These are phyloP conservation scores for Leucocoprinus leucothites DNA, from an alignment of 768 basidiomycete species.

Conservation along the genomic window DNA sequence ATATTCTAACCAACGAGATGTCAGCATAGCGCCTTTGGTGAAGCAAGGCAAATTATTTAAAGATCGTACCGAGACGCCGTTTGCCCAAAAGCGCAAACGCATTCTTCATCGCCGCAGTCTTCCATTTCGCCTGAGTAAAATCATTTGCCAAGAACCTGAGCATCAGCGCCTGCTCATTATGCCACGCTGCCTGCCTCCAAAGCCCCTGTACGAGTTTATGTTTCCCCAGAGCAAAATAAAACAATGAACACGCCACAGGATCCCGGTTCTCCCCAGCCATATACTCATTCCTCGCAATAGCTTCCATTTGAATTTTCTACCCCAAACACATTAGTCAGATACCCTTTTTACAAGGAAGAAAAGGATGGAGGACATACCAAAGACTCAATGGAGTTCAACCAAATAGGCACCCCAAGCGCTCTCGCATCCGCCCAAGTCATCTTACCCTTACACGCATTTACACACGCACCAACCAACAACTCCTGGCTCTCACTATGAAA, in stretches of 20 bases:
- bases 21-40: constrained; percentile 3
- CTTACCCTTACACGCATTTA: constrained; percentile 73
- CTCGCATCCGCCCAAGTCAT: constrained; percentile 90
- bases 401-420: constrained; percentile 82
- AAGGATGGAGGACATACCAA: constrained; percentile 51
- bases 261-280: constrained; percentile 85
- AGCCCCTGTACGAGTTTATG: constrained; percentile 89
- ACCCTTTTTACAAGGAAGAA: not conserved
- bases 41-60: not conserved
- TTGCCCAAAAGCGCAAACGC: constrained; percentile 91
- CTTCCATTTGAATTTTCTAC: constrained; percentile 80
- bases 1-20: constrained; percentile 59
- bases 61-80: constrained; percentile 80
- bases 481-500: constrained; percentile 95
- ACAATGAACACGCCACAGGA: constrained; percentile 84
- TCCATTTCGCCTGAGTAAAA: constrained; percentile 82
- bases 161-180: constrained; percentile 86
- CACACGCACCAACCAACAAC: constrained; percentile 68
- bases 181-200: constrained; percentile 95
- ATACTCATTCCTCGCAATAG: constrained; percentile 90
- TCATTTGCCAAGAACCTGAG: constrained; percentile 91
- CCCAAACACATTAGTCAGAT: constrained; percentile 6
- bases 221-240: constrained; percentile 94
- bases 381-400: constrained; percentile 77
- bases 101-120: constrained; percentile 92